These are phyloP conservation scores for Lomentospora prolificans DNA, from an alignment of 2,329 filamentous ascomycete genomes.

Conservation along the genomic window DNA sequence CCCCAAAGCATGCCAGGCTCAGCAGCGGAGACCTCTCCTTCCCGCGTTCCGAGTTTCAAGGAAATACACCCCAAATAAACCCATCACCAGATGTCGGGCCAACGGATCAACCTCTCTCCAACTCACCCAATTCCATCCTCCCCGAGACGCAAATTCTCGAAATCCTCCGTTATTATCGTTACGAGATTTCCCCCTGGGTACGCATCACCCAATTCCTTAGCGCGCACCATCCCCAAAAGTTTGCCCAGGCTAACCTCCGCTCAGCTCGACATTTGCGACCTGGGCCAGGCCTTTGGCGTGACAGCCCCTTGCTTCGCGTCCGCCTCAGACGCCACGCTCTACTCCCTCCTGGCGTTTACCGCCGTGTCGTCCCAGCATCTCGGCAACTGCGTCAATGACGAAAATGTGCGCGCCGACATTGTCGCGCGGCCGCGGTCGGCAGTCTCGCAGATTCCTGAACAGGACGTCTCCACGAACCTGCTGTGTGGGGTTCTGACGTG, in stretches of 20 bases:
- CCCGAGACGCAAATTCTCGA: constrained; percentile 15
- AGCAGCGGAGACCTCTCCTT: background rate
- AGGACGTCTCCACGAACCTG: background rate
- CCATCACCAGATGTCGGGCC: background rate
- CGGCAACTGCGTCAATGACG: background rate
- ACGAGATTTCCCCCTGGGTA: constrained; percentile 35
- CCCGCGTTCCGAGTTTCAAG: background rate
- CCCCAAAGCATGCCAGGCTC: background rate
- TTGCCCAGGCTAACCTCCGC: background rate
- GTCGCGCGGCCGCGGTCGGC: background rate
- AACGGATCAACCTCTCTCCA: background rate
- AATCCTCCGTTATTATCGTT: constrained; percentile 32
- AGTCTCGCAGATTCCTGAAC: background rate
- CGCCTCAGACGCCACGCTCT: constrained; percentile 16
- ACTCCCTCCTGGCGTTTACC: constrained; percentile 17
- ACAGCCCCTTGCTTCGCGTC: constrained; percentile 21
- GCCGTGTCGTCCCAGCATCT: background rate
- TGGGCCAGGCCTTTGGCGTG: constrained; percentile 29
- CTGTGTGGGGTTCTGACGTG: background rate
- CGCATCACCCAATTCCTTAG: constrained; percentile 10
- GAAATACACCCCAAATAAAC: background rate
- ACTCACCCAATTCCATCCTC: background rate
- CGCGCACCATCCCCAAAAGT: too few relatives aligned
- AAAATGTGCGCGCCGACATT: background rate
- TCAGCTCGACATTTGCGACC: constrained; percentile 32